Evolutionary conservation across 331 rosid species (phyloP).

Genomic region (Pyracantha coccinea): DNA sequence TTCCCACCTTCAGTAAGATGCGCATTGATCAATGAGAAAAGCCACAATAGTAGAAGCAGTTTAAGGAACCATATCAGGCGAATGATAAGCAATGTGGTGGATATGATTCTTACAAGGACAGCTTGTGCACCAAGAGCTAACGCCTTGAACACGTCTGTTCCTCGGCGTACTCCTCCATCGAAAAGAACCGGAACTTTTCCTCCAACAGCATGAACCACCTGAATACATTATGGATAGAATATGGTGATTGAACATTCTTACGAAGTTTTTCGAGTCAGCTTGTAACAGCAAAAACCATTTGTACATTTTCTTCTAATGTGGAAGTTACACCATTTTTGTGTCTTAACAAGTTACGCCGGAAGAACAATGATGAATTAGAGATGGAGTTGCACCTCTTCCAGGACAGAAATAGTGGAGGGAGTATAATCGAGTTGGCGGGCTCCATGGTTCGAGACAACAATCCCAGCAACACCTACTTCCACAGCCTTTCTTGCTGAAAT

Average conservation of each 20-base stretch:
- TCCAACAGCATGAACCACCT: conserved; percentile 52
- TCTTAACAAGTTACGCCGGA: background rate
- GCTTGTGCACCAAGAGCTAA: conserved; percentile 65
- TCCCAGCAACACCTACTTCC: conserved; percentile 49
- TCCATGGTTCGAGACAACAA: conserved; percentile 63
- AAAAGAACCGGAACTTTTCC: conserved; percentile 47
- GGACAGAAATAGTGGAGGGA: conserved; percentile 51
- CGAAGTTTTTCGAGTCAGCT: background rate
- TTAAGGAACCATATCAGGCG: background rate
- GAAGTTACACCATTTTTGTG: background rate
- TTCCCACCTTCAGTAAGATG: conserved; percentile 33
- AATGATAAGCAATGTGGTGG: background rate
- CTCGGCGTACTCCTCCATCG: conserved; percentile 58
- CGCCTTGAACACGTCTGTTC: conserved; percentile 60
- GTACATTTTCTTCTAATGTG: background rate
- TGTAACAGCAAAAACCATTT: background rate
- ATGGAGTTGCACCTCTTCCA: conserved; percentile 43
- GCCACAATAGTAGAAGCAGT: background rate
- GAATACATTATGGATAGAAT: background rate
- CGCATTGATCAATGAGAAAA: background rate
- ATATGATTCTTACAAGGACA: conserved; percentile 36
- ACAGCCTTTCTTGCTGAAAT: conserved; percentile 44
- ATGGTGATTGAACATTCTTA: background rate
- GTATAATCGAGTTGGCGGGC: conserved; percentile 51
- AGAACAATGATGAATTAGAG: background rate